phyloP scores from a whole-genome alignment of 192 early-diverging fungal species.

The Umbelopsis vinacea region DNA sequence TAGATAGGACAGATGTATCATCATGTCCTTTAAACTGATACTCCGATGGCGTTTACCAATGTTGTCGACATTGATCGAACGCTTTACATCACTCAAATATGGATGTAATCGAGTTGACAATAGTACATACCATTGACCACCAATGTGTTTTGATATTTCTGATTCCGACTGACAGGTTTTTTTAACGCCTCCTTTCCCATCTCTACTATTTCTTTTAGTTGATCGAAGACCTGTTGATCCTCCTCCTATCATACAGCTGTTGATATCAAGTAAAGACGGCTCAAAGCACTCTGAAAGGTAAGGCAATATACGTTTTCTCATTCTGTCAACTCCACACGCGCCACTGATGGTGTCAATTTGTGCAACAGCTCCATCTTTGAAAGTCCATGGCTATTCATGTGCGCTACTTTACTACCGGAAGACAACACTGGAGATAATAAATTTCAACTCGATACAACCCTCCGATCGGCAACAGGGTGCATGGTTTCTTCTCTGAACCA shows the following conservation, averaged over 20 bases:
- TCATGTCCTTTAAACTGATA: too few species aligned
- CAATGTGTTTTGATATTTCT: background rate
- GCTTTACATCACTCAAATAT: too few species aligned
- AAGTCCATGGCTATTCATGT: constrained; percentile 93
- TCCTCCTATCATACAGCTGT: constrained; percentile 69
- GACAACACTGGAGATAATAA: constrained; percentile 64
- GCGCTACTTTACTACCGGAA: constrained; percentile 80
- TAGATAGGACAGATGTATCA: too few species aligned
- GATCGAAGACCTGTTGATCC: constrained; percentile 79
- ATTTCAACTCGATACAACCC: constrained; percentile 82
- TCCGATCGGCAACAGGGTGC: constrained; percentile 76
- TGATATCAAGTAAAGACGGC: background rate
- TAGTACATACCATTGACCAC: constrained; percentile 3
- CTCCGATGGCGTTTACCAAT: background rate
- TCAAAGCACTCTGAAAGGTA: background rate
- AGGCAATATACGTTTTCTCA: background rate
- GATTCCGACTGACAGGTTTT: background rate
- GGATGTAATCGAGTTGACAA: background rate
- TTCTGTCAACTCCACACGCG: background rate
- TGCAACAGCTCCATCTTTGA: constrained; percentile 31
- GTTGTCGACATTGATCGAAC: background rate
- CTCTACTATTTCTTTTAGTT: constrained; percentile 41
- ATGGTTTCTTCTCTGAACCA: constrained; percentile 88
- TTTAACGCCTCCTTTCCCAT: background rate
- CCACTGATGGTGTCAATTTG: background rate